Evolutionary conservation across 169 alveolate genomes (phyloP).

Genomic region (Plasmodium billcollinsi): DNA sequence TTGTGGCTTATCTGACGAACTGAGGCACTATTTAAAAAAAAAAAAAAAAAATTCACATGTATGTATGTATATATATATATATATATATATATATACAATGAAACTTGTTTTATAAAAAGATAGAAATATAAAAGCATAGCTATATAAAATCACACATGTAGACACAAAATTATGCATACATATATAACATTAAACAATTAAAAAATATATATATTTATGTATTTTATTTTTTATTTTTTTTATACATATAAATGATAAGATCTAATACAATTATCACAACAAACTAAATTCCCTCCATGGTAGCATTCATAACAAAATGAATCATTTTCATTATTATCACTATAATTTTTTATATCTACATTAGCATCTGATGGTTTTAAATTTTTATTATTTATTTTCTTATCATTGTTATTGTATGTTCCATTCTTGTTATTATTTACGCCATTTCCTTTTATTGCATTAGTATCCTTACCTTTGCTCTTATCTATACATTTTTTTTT

Average conservation of each 20-base stretch:
- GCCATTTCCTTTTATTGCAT: constrained; percentile 14
- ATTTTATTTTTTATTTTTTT: no score
- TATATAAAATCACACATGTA: neutral
- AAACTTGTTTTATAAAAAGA: no score
- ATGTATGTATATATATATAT: neutral
- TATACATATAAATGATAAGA: constrained; percentile 79
- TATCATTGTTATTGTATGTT: constrained; percentile 33
- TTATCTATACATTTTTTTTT: constrained; percentile 66
- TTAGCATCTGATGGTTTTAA: constrained; percentile 17
- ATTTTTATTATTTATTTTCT: constrained; percentile 38
- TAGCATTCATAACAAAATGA: constrained; percentile 76
- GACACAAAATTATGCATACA: neutral
- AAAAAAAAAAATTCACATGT: neutral
- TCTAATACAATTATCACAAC: constrained; percentile 83
- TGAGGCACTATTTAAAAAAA: constrained; percentile 24
- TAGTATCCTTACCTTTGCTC: constrained; percentile 21
- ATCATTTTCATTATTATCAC: constrained; percentile 27
- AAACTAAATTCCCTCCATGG: constrained; percentile 84
- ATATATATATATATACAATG: neutral
- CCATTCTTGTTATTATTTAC: constrained; percentile 18
- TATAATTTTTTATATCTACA: constrained; percentile 8
- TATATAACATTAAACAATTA: neutral
- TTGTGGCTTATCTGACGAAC: constrained; percentile 36
- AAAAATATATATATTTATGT: constrained; percentile 1
- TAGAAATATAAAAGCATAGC: neutral